Evolutionary conservation across 2,329 filamentous ascomycete genomes (phyloP).

Genomic region (Apiospora marii): DNA sequence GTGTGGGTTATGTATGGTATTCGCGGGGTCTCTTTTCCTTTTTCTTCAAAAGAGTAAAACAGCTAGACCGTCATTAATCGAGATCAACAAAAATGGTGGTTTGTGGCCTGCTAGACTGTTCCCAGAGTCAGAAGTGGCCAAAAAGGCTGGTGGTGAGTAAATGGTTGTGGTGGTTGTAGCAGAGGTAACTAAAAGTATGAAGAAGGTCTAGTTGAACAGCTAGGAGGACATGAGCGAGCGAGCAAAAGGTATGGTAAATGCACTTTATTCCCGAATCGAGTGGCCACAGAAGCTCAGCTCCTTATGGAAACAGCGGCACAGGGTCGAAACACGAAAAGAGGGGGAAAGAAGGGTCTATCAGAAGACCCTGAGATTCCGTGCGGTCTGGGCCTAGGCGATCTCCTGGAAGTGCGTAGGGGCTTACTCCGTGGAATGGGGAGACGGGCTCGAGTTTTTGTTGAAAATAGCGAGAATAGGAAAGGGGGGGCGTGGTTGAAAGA

Average conservation of each 20-base stretch:
- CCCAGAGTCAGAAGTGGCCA: slow-evolving; percentile 3
- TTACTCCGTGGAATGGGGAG: slow-evolving; percentile 15
- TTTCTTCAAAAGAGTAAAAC: background rate
- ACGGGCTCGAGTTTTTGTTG: slow-evolving; percentile 21
- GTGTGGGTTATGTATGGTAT: background rate
- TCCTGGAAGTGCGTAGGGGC: slow-evolving; percentile 9
- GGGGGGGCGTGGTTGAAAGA: slow-evolving; percentile 11
- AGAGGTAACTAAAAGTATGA: background rate
- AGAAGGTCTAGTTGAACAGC: slow-evolving; percentile 13
- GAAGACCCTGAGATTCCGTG: slow-evolving; percentile 23
- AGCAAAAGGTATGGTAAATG: slow-evolving; percentile 2
- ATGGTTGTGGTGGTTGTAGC: background rate
- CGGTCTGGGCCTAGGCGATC: slow-evolving; percentile 23
- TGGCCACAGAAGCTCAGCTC: slow-evolving; percentile 23
- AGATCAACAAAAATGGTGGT: background rate
- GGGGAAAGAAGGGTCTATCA: slow-evolving; percentile 23
- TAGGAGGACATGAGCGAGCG: slow-evolving; percentile 4
- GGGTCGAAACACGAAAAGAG: slow-evolving; percentile 20
- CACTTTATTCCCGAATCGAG: slow-evolving; percentile 13
- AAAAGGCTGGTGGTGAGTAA: background rate
- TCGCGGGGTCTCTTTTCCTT: background rate
- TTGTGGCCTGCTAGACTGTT: background rate
- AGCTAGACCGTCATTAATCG: background rate
- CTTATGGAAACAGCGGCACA: slow-evolving; percentile 19
- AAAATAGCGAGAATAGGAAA: slow-evolving; percentile 20